phyloP scores from a whole-genome alignment of 1,139 yeast species.

The Lodderomyces jiufengensis region DNA sequence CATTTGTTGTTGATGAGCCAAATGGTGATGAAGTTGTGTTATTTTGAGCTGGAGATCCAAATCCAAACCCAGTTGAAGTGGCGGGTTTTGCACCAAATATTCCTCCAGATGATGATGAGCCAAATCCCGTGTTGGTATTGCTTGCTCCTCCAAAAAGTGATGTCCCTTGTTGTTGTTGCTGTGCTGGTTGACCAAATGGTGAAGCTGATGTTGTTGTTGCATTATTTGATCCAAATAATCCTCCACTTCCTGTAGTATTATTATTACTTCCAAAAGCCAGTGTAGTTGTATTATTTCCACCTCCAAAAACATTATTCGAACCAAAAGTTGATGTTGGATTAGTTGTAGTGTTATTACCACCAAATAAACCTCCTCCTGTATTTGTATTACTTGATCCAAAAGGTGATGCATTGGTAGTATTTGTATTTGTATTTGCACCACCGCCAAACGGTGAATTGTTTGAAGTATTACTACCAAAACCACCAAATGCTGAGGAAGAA shows the following conservation, averaged over 20 bases:
- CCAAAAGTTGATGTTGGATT: conserved; percentile 18
- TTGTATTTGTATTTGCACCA: conserved; percentile 15
- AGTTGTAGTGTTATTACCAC: conserved; percentile 11
- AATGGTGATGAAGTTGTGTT: conserved; percentile 20
- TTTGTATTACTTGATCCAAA: conserved; percentile 13
- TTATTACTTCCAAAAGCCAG: conserved; percentile 17
- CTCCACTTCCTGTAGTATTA: conserved; percentile 19
- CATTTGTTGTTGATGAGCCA: conserved; percentile 20
- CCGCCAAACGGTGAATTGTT: conserved; percentile 31
- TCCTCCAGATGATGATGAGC: conserved; percentile 18
- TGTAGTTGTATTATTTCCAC: conserved; percentile 4
- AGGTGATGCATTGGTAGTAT: conserved; percentile 10
- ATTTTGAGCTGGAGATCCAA: conserved; percentile 20
- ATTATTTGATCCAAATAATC: conserved; percentile 25
- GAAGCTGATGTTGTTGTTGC: conserved; percentile 18
- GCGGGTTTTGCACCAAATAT: conserved; percentile 27
- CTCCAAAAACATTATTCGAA: conserved; percentile 7
- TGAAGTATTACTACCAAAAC: conserved; percentile 45
- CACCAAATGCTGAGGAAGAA: conserved; percentile 56
- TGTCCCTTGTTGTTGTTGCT: conserved; percentile 7
- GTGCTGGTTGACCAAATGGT: conserved; percentile 29
- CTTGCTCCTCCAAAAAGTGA: conserved; percentile 26
- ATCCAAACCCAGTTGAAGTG: conserved; percentile 19
- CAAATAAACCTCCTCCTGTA: conserved; percentile 8
- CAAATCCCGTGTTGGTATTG: conserved; percentile 17